Conservation (phyloP, 805 yeast species). For the Clavispora vitiphila region DNA sequence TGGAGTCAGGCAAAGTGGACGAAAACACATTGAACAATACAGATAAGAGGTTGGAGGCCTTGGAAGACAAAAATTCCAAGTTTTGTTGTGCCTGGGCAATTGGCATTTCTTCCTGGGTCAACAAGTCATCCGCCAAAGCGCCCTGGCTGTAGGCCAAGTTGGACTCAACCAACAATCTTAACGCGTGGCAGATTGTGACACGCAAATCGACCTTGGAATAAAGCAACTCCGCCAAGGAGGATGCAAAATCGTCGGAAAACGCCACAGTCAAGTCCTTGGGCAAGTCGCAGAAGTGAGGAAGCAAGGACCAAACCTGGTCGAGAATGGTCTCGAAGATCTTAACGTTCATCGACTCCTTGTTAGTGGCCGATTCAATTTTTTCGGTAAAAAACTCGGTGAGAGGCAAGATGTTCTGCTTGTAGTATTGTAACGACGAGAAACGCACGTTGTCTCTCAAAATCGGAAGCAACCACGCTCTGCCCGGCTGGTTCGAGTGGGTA, state of each 20-base stretch:
- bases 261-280: slow-evolving; percentile 66
- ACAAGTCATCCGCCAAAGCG: slow-evolving; percentile 48
- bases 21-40: slow-evolving; percentile 89
- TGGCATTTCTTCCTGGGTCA: slow-evolving; percentile 61
- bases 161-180: slow-evolving; percentile 73
- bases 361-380: slow-evolving; percentile 38
- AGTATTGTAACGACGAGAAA: slow-evolving; percentile 63
- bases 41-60: slow-evolving; percentile 72
- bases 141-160: slow-evolving; percentile 61
- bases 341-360: slow-evolving; percentile 57
- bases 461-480: slow-evolving; percentile 95
- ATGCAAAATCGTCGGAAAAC: slow-evolving; percentile 75
- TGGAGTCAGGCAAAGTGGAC: slow-evolving; percentile 78
- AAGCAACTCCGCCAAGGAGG: slow-evolving; percentile 63
- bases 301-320: slow-evolving; percentile 88
- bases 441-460: slow-evolving; percentile 80
- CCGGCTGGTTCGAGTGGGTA: slow-evolving; percentile 44
- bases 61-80: slow-evolving; percentile 56
- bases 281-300: slow-evolving; percentile 85
- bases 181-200: slow-evolving; percentile 75
- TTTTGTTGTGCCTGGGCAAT: slow-evolving; percentile 49
- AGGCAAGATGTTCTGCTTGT: slow-evolving; percentile 62
- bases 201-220: slow-evolving; percentile 75
- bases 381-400: slow-evolving; percentile 49
- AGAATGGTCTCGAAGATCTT: slow-evolving; percentile 81